These are phyloP conservation scores for Larix kaempferi DNA, from an alignment of 75 land plant genomes.

Conservation along the genomic window DNA sequence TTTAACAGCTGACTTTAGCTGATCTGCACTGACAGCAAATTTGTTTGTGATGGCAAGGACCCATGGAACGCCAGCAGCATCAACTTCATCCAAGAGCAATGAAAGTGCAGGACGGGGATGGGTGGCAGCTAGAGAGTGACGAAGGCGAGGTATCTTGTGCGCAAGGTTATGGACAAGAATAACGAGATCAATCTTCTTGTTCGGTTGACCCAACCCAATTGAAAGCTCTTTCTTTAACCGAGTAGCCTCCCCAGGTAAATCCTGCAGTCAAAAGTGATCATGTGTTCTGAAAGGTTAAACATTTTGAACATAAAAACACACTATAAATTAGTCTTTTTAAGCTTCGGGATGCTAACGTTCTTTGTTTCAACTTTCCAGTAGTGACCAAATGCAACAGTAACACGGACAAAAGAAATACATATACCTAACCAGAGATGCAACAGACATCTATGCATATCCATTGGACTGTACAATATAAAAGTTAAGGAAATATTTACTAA, in stretches of 20 bases:
- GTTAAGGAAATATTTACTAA: too few species aligned
- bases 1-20: conserved; percentile 53
- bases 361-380: too few species aligned
- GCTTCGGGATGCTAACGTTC: too few species aligned
- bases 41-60: conserved; percentile 93
- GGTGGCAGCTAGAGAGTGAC: conserved; percentile 22
- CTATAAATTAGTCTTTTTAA: too few species aligned
- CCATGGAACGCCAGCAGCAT: conserved; percentile 74
- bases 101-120: conserved; percentile 68
- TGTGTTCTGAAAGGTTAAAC: too few species aligned
- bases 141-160: conserved; percentile 67
- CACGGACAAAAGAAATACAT: too few species aligned
- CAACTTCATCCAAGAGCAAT: conserved; percentile 74
- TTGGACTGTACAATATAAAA: too few species aligned
- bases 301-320: too few species aligned
- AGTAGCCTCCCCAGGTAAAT: conserved; percentile 56
- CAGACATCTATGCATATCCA: too few species aligned
- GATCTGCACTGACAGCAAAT: conserved; percentile 93
- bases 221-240: conserved; percentile 71
- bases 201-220: conserved; percentile 45
- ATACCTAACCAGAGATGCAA: too few species aligned
- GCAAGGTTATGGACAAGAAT: conserved; percentile 96
- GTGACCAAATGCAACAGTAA: too few species aligned
- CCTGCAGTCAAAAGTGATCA: conserved; percentile 41
- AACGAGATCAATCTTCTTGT: conserved; percentile 71